A percentile compares a stretch with the other conserved stretches of the same genome.
Conservation (phyloP, 2,329 filamentous ascomycete species). For the Diaporthe ampelina region DNA sequence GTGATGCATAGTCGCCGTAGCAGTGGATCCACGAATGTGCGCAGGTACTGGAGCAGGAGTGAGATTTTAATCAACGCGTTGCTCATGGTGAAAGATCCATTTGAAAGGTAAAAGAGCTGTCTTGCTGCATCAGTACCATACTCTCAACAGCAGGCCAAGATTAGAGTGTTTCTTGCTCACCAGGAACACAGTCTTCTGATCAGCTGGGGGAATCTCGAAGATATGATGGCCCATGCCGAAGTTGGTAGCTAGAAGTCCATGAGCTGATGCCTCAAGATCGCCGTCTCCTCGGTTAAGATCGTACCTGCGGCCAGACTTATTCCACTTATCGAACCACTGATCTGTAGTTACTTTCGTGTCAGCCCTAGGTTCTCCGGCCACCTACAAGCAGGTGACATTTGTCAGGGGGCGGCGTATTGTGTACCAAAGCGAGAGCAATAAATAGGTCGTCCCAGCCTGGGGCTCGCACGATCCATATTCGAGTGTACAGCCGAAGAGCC, state of each 20-base stretch:
- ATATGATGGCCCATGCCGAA: conserved; percentile 33
- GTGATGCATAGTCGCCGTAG: conserved; percentile 38
- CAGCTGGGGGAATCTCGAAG: background rate
- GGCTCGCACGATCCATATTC: conserved; percentile 38
- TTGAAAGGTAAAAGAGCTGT: conserved; percentile 42
- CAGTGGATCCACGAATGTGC: conserved; percentile 35
- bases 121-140: background rate
- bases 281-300: background rate
- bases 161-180: background rate
- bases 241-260: background rate
- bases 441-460: conserved; percentile 44
- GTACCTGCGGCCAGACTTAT: background rate
- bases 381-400: no score
- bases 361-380: background rate
- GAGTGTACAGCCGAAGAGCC: conserved; percentile 41
- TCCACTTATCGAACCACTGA: background rate
- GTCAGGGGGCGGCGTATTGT: background rate
- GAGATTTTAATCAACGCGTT: conserved; percentile 44
- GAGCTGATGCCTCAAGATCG: background rate
- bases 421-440: conserved; percentile 41
- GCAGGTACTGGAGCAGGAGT: conserved; percentile 43
- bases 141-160: accelerated
- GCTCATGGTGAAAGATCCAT: conserved; percentile 42
- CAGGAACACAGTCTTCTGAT: conserved; percentile 29
- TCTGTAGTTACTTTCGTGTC: background rate